Evolutionary conservation across 2,329 filamentous ascomycete species (phyloP), one percentile per base, ranked within the genome.

Genomic region (Blastomyces parvus): DNA sequence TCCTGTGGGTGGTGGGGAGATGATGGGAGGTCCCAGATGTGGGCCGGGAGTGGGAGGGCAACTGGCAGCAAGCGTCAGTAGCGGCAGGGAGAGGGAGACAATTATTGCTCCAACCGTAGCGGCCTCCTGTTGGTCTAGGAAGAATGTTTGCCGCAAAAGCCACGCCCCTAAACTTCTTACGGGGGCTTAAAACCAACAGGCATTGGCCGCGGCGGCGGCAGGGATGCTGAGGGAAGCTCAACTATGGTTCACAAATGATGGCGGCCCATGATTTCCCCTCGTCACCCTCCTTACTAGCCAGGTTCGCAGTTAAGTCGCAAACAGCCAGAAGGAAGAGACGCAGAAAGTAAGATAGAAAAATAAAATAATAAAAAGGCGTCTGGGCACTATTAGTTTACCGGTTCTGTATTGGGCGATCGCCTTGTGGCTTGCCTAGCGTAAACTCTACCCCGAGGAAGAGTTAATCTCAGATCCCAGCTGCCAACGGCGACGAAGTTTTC

Each of bases 171-270:
- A 46, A 42, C 57, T 59, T 59, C 33, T 48, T 30, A 48, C 57
- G 25, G 57, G 42, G 57, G 38, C 42, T 36, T 48, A 46, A 46
- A n/a, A 59, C 57, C 57, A 59, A 59, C 57, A 42, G 55, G 13
- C 36, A 48, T 46, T 59, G 38, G 33, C 33, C 33, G 57, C 57
- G 38, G 42, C 57, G 17, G 42, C 57, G 40, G 42, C 57, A 59
- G 57, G 42, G 57, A 48, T 59, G 57, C n/a, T 59, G 57, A 27
- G 56, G 42, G 57, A 59, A 30, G 14, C 57, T 22, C 40, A 59
- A 59, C 57, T 59, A 48, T 59, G 57, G 57, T 59, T 59, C 57
- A 59, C 57, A 46, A 48, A 46, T 44, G 42, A 59, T 59, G 55
- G 55, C n/a, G 55, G 55, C 22, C 55, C 55, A 57, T 22, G 55